Conservation (phyloP, 345 rosid genomes). For the Linum usitatissimum region DNA sequence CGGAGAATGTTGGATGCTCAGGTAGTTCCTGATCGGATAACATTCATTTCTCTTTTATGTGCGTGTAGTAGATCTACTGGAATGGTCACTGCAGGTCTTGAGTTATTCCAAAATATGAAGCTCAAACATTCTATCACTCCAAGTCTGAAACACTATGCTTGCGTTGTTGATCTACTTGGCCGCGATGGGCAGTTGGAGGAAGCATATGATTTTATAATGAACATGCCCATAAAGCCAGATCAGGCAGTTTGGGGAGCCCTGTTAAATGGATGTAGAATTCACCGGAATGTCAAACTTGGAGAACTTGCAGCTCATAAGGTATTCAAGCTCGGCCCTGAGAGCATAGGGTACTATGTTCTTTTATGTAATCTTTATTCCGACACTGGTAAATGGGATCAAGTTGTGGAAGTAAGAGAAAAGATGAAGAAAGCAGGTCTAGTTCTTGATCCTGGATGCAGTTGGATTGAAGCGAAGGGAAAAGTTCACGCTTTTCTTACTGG, state of each 20-base stretch:
- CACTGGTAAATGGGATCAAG: conserved; percentile 22
- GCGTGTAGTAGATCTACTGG: conserved; percentile 22
- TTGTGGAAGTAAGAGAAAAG: conserved; percentile 18
- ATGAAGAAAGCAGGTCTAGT: conserved; percentile 27
- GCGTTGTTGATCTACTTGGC: conserved; percentile 25
- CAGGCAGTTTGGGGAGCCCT: conserved; percentile 27
- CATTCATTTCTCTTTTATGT: conserved; percentile 18
- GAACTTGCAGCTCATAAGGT: conserved; percentile 23
- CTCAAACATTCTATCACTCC: conserved; percentile 8
- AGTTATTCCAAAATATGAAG: conserved; percentile 18
- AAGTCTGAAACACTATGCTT: conserved; percentile 27
- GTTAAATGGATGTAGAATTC: conserved; percentile 25
- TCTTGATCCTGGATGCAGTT: conserved; percentile 27
- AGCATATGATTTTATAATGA: conserved; percentile 19
- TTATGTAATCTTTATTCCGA: conserved; percentile 26
- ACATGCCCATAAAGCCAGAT: conserved; percentile 27
- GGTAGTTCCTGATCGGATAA: conserved; percentile 15
- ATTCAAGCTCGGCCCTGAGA: conserved; percentile 15
- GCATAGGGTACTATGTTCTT: conserved; percentile 21
- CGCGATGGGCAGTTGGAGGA: conserved; percentile 17
- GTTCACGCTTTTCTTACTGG: conserved; percentile 25
- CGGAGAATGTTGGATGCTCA: conserved; percentile 14
- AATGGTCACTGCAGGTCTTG: conserved; percentile 22
- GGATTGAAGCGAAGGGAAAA: conserved; percentile 26
- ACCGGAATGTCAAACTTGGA: conserved; percentile 20